Conservation (phyloP, 2,329 filamentous ascomycete species). For the Exophiala oligosperma region DNA sequence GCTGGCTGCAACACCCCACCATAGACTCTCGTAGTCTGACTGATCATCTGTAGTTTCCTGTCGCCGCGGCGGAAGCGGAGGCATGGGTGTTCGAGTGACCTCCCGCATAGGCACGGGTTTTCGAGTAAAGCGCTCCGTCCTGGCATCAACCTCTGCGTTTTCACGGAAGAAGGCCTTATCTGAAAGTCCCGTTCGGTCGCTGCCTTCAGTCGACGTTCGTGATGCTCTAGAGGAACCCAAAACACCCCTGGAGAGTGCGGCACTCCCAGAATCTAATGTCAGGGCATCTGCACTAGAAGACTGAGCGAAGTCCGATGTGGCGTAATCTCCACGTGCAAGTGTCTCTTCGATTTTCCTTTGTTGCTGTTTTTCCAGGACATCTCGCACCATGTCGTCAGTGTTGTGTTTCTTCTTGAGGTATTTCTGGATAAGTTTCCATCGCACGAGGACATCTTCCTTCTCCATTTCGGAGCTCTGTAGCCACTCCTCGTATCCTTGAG, state of each 20-base stretch:
- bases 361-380: slow-evolving; percentile 37
- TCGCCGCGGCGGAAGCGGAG: slow-evolving; percentile 44
- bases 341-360: slow-evolving; percentile 24
- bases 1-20: slow-evolving; percentile 53
- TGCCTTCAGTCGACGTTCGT: slow-evolving; percentile 54
- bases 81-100: slow-evolving; percentile 70
- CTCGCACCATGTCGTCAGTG: slow-evolving; percentile 55
- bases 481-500: slow-evolving; percentile 40
- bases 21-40: slow-evolving; percentile 48
- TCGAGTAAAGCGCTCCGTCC: slow-evolving; percentile 56
- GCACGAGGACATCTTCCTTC: slow-evolving; percentile 61
- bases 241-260: slow-evolving; percentile 4
- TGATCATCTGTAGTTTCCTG: slow-evolving; percentile 39
- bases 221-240: slow-evolving; percentile 7
- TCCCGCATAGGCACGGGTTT: too few relatives aligned
- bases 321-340: slow-evolving; percentile 18
- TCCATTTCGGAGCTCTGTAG: slow-evolving; percentile 56
- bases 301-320: slow-evolving; percentile 12
- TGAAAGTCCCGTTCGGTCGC: slow-evolving; percentile 67
- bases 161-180: slow-evolving; percentile 69
- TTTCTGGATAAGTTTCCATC: slow-evolving; percentile 61
- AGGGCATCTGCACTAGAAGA: slow-evolving; percentile 11
- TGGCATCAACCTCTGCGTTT: slow-evolving; percentile 65
- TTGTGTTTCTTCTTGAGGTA: slow-evolving; percentile 41
- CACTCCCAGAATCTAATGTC: slow-evolving; percentile 9